Base-by-base conservation (phyloP, 2,329 filamentous ascomycete genomes). In the Cyclaneusma minus region DNA sequence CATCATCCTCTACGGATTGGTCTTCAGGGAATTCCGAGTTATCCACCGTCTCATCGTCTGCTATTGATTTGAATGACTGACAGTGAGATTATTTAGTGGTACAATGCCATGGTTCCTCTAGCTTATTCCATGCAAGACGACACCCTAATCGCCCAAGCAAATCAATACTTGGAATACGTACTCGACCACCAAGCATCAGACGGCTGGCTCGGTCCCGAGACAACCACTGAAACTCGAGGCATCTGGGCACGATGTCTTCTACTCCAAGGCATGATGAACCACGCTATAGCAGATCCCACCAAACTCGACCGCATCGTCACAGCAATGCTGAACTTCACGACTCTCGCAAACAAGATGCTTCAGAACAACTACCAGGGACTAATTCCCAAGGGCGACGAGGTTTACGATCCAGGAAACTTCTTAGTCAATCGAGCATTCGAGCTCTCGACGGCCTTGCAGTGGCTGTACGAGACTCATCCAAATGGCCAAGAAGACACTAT, bases 151-250 rank as follows among this genome's bases (percentile, higher is more conserved):
- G 36, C 34, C 0, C 64, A 71, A 32, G 56, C 64, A 6, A 49
- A 52, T 11, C 34, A 45, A 4, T 55, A 55, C 16, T 42, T 60
- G 5, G 46, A 60, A 27, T 58, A 60, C 34, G 50, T 66, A 2
- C 44, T 71, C n/a, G 44, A 48, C 5, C 49, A 53, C 25, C 62
- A 68, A 30, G 52, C 54, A 16, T 33, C 38, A 1, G 66, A 72
- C 47, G 67, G 67, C 6, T 72, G 67, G 67, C 41, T 71, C 11
- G 64, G 66, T 0, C 62, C 62, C 0, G 64, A 69, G 44, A 54
- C 35, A 1, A 52, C 44, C 1, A 36, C 49, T 3, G 38, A 50
- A 5, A 50, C 48, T 11, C 45, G 64, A 26, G 56, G 62, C 19
- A 50, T 70, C 22, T 69, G 65, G 66, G 65, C 54, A 4, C 47